Conservation (phyloP, 2,329 filamentous ascomycete species). For the Ascochyta rabiei region DNA sequence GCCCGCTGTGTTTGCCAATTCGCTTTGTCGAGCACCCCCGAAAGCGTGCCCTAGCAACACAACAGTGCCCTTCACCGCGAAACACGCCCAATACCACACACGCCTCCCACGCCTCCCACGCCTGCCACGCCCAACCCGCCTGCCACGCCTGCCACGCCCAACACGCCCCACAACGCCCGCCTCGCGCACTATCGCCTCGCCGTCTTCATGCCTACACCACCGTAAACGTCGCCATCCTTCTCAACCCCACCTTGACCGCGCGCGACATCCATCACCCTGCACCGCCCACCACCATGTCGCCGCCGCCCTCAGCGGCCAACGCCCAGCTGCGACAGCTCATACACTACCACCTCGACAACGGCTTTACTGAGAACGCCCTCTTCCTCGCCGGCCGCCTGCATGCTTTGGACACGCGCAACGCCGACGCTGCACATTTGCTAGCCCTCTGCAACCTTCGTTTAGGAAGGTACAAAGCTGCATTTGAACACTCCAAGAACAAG, state of each 20-base stretch:
- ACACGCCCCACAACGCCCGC: neutral
- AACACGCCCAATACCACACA: conserved; percentile 18
- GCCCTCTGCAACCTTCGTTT: conserved; percentile 84
- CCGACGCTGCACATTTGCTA: conserved; percentile 82
- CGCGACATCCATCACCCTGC: conserved; percentile 10
- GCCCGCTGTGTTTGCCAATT: conserved; percentile 43
- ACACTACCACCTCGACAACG: conserved; percentile 84
- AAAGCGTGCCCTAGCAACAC: conserved; percentile 44
- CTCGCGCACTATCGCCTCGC: conserved; percentile 4
- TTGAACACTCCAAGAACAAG: conserved; percentile 76
- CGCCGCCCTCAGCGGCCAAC: conserved; percentile 61
- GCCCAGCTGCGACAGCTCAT: conserved; percentile 69
- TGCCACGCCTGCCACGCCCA: too few relatives aligned
- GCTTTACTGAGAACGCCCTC: conserved; percentile 84
- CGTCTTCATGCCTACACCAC: conserved; percentile 37
- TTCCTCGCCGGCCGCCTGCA: conserved; percentile 89
- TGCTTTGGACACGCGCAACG: conserved; percentile 80
- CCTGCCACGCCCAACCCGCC: too few relatives aligned
- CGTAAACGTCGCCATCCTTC: conserved; percentile 12
- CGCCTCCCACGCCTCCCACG: conserved; percentile 5
- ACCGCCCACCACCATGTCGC: conserved; percentile 57
- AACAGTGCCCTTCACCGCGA: conserved; percentile 32
- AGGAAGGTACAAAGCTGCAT: conserved; percentile 83
- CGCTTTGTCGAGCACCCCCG: conserved; percentile 45
- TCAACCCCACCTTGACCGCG: conserved; percentile 12